Conservation (phyloP, 306 rosid species). For the Ceratonia siliqua region DNA sequence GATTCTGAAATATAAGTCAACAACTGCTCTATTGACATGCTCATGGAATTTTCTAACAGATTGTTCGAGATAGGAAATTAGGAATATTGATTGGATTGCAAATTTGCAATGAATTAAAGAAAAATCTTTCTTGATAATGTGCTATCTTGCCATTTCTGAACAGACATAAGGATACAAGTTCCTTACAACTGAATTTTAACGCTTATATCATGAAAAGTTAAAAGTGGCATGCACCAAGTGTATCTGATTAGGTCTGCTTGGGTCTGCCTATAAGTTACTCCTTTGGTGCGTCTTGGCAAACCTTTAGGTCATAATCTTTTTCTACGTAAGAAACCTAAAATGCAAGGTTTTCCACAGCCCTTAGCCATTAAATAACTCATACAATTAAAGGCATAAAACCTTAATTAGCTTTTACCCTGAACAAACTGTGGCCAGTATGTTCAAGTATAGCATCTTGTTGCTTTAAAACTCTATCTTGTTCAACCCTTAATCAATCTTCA, state of each 20-base stretch:
- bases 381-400: conserved; percentile 6
- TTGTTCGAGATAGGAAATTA: background rate
- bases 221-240: background rate
- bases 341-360: conserved; percentile 19
- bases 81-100: background rate
- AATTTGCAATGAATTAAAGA: background rate
- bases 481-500: conserved; percentile 8
- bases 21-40: background rate
- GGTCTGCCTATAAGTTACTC: conserved; percentile 1
- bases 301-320: background rate
- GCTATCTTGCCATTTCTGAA: too few relatives aligned
- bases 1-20: too few relatives aligned
- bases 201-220: background rate
- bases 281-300: background rate
- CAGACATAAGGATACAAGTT: background rate
- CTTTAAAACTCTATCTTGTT: conserved; percentile 1
- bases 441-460: conserved; percentile 9
- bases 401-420: background rate
- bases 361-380: background rate
- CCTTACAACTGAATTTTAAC: background rate
- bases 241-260: background rate
- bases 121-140: background rate
- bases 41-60: background rate
- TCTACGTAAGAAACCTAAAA: background rate
- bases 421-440: conserved; percentile 15